Evolutionary conservation across 257 asterid genomes (phyloP).

Genomic region (Gardenia jasminoides): DNA sequence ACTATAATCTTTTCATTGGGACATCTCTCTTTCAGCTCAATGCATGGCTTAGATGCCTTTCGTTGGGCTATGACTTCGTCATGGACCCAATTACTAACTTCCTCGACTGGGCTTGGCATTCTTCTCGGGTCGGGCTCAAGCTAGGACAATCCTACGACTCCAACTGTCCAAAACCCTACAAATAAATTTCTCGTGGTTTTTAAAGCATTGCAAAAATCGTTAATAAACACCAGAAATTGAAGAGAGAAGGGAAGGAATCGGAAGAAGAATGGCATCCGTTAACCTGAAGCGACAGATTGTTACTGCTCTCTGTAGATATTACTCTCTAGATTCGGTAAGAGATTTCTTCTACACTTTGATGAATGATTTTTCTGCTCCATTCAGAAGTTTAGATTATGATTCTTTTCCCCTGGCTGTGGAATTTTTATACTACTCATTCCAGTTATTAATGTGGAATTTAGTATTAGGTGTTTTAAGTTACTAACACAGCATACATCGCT

Average conservation of each 20-base stretch:
- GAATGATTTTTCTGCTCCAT: neutral
- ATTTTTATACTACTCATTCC: neutral
- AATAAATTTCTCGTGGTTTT: neutral
- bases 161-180: constrained; percentile 20
- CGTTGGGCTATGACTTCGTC: neutral
- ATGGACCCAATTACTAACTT: neutral
- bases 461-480: neutral
- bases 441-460: neutral
- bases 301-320: constrained; percentile 55
- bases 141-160: neutral
- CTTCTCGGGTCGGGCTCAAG: neutral
- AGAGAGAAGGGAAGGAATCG: neutral
- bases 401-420: neutral
- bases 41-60: too few species aligned
- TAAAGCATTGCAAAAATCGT: neutral
- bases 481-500: neutral
- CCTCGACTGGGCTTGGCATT: neutral
- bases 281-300: constrained; percentile 38
- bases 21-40: too few species aligned
- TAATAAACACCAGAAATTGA: neutral
- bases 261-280: constrained; percentile 46
- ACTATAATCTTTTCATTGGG: too few species aligned
- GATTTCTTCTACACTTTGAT: constrained; percentile 1
- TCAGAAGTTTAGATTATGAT: neutral
- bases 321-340: constrained; percentile 56